Base-by-base conservation (phyloP, 768 basidiomycete genomes). In the Auriculariales sp. region DNA sequence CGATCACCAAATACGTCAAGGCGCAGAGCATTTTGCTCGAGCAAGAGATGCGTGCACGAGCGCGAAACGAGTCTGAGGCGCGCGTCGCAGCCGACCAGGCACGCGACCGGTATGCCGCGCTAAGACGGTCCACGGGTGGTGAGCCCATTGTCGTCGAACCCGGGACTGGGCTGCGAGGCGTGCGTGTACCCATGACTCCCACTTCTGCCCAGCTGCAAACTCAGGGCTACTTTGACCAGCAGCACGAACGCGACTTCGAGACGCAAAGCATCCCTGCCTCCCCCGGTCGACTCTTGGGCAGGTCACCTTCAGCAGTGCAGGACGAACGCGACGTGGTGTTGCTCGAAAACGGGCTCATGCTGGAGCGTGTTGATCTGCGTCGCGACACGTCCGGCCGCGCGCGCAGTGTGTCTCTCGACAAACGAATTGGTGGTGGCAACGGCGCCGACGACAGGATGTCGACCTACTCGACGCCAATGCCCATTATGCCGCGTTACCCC, bases 341-440 rank as follows among this genome's bases (percentile, higher is more conserved):
- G 9, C 74, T 93, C 19, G 83, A 90, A 63, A 91, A 87, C 55
- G 88, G 88, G 3, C 79, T 92, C 73, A 85, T 90, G 48, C 81
- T 91, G 6, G 90, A 93, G 57, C 83, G 86, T 53, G 83, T 92
- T 31, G 77, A 92, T 62, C 77, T 92, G 17, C 77, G 80, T 44
- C 48, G 52, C 15, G 58, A 63, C 12, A 19, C 22, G 22, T n/a
- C 14, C 22, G 39, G 39, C 6, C 19, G 57, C 51, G 47, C 52
- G 36, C 11, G 48, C 47, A 4, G 39, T 15, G 39, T 44, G 22
- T 24, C 22, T 3, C 39, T 44, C 19, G 39, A 44, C 39, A 44
- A 44, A 19, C 39, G 39, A 5, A 24, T 25, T 2, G 39, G 14
- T 5, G 22, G 27, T 19, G 27, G 27, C 22, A 10, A 5, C 7